phyloP scores from a whole-genome alignment of 306 rosid species.

The Rosa persica region DNA sequence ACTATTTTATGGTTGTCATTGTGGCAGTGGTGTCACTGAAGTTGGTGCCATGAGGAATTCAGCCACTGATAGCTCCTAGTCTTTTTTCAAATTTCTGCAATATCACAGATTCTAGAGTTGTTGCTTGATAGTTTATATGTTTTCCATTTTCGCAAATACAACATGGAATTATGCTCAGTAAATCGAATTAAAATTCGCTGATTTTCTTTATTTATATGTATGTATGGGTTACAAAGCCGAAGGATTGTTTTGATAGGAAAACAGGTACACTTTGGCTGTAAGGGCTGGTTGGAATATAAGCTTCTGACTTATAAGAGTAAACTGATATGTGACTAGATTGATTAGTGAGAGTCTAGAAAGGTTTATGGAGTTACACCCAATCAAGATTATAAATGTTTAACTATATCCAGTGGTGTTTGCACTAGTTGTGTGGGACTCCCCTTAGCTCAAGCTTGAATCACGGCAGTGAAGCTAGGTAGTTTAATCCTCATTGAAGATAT shows the following conservation, averaged over 20 bases:
- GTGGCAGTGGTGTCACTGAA: background rate
- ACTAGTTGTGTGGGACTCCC: no score
- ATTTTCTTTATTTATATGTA: background rate
- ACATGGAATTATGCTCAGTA: background rate
- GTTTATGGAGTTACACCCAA: background rate
- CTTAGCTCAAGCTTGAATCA: background rate
- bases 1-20: background rate
- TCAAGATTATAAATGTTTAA: no score
- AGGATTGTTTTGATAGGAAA: no score
- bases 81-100: background rate
- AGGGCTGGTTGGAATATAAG: no score
- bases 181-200: background rate
- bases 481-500: background rate
- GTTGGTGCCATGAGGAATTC: background rate
- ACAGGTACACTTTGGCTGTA: no score
- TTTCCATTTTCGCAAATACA: background rate
- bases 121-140: background rate
- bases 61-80: background rate
- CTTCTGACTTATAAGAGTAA: background rate
- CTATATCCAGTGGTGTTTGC: no score
- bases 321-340: background rate
- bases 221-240: no score
- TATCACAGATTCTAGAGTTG: background rate
- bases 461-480: background rate
- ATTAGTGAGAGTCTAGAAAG: background rate